Base-by-base conservation (phyloP, 73 alveolate species). In the Blepharisma stoltei region DNA sequence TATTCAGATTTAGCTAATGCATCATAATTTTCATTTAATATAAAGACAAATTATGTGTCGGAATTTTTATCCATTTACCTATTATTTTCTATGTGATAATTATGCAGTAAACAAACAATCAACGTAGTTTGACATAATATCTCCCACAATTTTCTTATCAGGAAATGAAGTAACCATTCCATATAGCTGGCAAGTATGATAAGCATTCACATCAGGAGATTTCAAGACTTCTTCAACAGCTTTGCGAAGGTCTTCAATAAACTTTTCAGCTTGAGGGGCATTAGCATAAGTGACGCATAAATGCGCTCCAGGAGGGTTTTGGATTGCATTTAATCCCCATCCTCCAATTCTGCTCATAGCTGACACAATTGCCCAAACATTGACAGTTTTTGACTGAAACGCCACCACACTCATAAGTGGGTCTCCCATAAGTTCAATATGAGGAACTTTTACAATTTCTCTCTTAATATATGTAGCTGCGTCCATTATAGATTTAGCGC, bases 221-320 rank as follows among this genome's bases (percentile, higher is more conserved):
- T 49, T 82, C 81, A 73, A 55, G 25, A 92, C 88, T 89, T 86
- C 86, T 45, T 80, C 88, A 76, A 89, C 88, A 37, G 88, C 87
- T 49, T 79, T 81, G 77, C 87, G 89, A 27, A 92, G 67, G 67
- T 89, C 95, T 73, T 78, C 78, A 6, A 92, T 81, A 67, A 81
- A 86, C 66, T 82, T 76, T 67, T 89, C 87, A 18, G 73, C 84
- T 78, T 83, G 81, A 46, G n/a, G 52, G 32, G 91, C 90, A 80
- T 89, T 92, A 45, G 88, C 87, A 66, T 77, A 71, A 23, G 97
- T 92, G 21, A 86, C 69, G 11, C 85, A 79, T 60, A 86, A 81
- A 48, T 88, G 90, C 68, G 89, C 38, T 50, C 90, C 97, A 46
- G 81, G 80, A 73, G 97, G 97, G 32, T 86, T 55, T 67, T 77